phyloP scores from a whole-genome alignment of 2,329 filamentous ascomycete genomes.

The Didymella keratinophila region DNA sequence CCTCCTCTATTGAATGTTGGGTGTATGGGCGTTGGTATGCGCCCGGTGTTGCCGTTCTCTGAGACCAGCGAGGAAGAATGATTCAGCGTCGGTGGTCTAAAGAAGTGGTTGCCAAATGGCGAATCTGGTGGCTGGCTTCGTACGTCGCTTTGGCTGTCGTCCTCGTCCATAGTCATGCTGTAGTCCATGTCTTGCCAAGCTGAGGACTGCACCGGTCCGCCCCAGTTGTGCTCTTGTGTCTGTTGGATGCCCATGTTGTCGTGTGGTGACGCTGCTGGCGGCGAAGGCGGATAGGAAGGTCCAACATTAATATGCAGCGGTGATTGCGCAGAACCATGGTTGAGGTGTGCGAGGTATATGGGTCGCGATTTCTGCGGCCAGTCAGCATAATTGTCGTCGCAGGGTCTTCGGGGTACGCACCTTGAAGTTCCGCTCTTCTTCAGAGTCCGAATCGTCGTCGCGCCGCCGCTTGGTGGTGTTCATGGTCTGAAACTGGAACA shows the following conservation, averaged over 20 bases:
- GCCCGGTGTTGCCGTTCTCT: constrained; percentile 29
- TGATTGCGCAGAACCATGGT: constrained; percentile 29
- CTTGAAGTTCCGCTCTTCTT: constrained; percentile 43
- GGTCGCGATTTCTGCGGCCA: constrained; percentile 42
- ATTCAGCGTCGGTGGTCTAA: constrained; percentile 47
- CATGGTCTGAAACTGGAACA: constrained; percentile 45
- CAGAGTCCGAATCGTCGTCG: constrained; percentile 46
- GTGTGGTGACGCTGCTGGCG: constrained; percentile 35
- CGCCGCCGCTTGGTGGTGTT: constrained; percentile 40
- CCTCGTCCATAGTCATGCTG: constrained; percentile 51
- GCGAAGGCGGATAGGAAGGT: constrained; percentile 38
- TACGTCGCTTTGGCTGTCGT: constrained; percentile 43
- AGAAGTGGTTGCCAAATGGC: constrained; percentile 40
- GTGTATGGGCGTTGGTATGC: constrained; percentile 54
- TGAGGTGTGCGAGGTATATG: constrained; percentile 29
- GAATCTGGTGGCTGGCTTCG: constrained; percentile 49
- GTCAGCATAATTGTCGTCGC: constrained; percentile 15
- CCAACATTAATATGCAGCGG: constrained; percentile 33
- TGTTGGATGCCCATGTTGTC: constrained; percentile 31
- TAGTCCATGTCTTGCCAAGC: constrained; percentile 36
- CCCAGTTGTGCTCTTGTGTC: constrained; percentile 8
- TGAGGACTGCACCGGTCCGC: constrained; percentile 32
- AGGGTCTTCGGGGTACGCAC: constrained; percentile 24
- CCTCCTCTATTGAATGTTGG: constrained; percentile 44
- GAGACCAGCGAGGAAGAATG: constrained; percentile 38